Evolutionary conservation across 805 yeast species (phyloP).

Genomic region (Saccharomycopsis fibuligera): DNA sequence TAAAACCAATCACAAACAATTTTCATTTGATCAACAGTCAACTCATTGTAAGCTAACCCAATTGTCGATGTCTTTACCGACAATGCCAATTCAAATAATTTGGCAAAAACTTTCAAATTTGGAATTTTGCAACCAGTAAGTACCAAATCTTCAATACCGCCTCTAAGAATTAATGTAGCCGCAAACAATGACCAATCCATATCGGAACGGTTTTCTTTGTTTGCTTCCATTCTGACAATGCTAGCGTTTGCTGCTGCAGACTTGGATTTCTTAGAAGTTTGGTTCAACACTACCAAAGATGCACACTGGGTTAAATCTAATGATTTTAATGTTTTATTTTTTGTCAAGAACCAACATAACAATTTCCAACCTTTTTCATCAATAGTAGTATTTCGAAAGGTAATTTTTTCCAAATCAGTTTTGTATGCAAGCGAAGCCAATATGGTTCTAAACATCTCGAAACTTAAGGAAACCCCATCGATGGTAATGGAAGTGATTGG

Average conservation of each 20-base stretch:
- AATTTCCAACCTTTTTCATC: slow-evolving; percentile 75
- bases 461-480: slow-evolving; percentile 71
- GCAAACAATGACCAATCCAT: slow-evolving; percentile 80
- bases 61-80: slow-evolving; percentile 50
- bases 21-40: slow-evolving; percentile 51
- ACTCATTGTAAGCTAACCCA: slow-evolving; percentile 75
- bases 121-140: slow-evolving; percentile 75
- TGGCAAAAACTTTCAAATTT: slow-evolving; percentile 40
- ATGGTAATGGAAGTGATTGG: slow-evolving; percentile 70
- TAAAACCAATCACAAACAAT: slow-evolving; percentile 55
- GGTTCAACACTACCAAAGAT: slow-evolving; percentile 27
- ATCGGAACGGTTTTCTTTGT: slow-evolving; percentile 45
- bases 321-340: slow-evolving; percentile 49
- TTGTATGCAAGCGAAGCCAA: slow-evolving; percentile 29
- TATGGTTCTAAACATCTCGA: slow-evolving; percentile 63
- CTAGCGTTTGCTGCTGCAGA: neutral
- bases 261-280: neutral
- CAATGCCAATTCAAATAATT: slow-evolving; percentile 61
- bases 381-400: slow-evolving; percentile 73
- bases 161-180: slow-evolving; percentile 67
- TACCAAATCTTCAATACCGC: slow-evolving; percentile 74
- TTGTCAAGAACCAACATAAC: slow-evolving; percentile 69
- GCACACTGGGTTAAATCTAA: slow-evolving; percentile 59
- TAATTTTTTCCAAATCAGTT: slow-evolving; percentile 60
- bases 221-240: slow-evolving; percentile 33